Conservation (phyloP, 768 basidiomycete genomes). For the Gautieria morchelliformis region DNA sequence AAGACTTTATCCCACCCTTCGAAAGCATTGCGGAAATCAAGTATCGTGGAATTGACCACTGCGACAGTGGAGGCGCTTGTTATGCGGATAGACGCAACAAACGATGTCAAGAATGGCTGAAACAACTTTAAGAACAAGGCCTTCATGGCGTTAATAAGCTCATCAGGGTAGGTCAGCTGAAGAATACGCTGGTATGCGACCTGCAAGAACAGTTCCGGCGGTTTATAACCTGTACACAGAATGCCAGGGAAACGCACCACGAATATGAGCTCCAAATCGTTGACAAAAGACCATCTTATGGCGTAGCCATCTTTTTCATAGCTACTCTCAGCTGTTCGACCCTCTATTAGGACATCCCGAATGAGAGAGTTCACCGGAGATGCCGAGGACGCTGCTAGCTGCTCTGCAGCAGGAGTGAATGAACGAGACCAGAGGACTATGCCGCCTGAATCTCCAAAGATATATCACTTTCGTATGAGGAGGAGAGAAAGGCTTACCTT, state of each 20-base stretch:
- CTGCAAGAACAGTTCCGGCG: slow-evolving; percentile 29
- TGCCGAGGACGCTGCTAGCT: slow-evolving; percentile 56
- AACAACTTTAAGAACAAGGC: slow-evolving; percentile 81
- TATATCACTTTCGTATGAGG: neutral
- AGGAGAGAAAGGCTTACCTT: slow-evolving; percentile 40
- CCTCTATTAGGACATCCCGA: slow-evolving; percentile 86
- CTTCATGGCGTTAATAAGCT: slow-evolving; percentile 73
- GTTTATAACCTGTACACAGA: neutral
- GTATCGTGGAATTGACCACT: slow-evolving; percentile 28
- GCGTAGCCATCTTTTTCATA: slow-evolving; percentile 94
- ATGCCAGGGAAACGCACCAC: slow-evolving; percentile 49
- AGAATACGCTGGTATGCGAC: slow-evolving; percentile 96
- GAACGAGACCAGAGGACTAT: slow-evolving; percentile 91
- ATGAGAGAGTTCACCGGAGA: slow-evolving; percentile 86
- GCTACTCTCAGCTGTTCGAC: slow-evolving; percentile 67
- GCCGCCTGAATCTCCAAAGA: slow-evolving; percentile 47
- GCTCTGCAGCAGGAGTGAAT: slow-evolving; percentile 79
- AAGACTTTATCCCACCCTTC: slow-evolving; percentile 78
- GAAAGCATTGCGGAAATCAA: slow-evolving; percentile 65
- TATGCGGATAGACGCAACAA: slow-evolving; percentile 76
- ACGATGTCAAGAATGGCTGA: slow-evolving; percentile 70
- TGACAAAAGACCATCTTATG: slow-evolving; percentile 89
- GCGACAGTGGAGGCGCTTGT: slow-evolving; percentile 29
- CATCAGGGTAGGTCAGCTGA: slow-evolving; percentile 88
- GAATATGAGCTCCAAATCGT: slow-evolving; percentile 93